Percentiles rank a stretch among this genome's conserved stretches.
Conservation (phyloP, 768 basidiomycete genomes). For the Leccinum rimulosum region DNA sequence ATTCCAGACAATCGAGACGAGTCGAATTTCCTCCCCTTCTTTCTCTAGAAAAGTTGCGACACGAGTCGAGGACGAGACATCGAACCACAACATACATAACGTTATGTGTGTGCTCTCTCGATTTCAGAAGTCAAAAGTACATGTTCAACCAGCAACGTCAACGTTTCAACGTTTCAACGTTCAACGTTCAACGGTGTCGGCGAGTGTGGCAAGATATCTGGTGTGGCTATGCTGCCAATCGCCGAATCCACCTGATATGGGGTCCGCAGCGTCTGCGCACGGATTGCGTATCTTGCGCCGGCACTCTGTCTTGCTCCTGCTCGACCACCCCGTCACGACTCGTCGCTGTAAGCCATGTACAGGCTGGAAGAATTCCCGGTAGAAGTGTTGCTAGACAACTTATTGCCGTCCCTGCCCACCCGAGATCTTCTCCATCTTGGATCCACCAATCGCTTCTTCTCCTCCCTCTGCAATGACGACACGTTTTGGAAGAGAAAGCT, state of each 20-base stretch:
- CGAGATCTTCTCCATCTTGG: constrained; percentile 57
- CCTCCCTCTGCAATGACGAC: constrained; percentile 61
- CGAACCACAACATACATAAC: not conserved
- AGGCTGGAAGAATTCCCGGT: constrained; percentile 57
- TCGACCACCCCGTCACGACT: not conserved
- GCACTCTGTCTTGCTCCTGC: not conserved
- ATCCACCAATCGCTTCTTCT: constrained; percentile 64
- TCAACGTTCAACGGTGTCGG: too few species aligned
- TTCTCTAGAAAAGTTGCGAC: not conserved
- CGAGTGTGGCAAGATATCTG: not conserved
- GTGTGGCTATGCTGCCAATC: constrained; percentile 25
- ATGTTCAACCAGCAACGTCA: not conserved
- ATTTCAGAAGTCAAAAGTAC: not conserved
- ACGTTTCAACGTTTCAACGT: too few species aligned
- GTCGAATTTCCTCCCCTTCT: not conserved
- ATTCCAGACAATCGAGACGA: not conserved
- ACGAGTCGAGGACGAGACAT: not conserved
- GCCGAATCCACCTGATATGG: constrained; percentile 12
- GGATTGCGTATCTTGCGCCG: not conserved
- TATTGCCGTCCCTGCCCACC: constrained; percentile 56
- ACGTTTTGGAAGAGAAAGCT: constrained; percentile 77
- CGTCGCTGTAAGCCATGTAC: constrained; percentile 30
- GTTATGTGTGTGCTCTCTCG: not conserved
- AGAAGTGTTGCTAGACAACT: constrained; percentile 74
- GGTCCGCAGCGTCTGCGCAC: constrained; percentile 6